phyloP scores from a whole-genome alignment of 1,139 yeast species.

The Suhomyces atakaporum region DNA sequence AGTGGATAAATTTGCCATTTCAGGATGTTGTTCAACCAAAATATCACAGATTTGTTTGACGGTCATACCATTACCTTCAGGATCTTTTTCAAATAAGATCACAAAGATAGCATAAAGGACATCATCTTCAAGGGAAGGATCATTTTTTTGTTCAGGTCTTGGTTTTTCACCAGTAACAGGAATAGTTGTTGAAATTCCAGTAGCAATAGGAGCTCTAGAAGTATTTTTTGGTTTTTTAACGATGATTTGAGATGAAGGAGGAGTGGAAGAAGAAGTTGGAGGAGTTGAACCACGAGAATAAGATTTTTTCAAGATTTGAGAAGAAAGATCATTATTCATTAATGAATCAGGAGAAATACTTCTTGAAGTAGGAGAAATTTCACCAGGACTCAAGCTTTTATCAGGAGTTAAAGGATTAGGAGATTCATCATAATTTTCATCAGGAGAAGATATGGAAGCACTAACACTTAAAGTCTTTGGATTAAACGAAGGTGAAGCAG shows the following conservation, averaged over 20 bases:
- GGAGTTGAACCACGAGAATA: constrained; percentile 18
- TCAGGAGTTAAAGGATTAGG: constrained; percentile 23
- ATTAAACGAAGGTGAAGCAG: constrained; percentile 50
- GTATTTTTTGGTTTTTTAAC: constrained; percentile 40
- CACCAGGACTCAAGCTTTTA: constrained; percentile 29
- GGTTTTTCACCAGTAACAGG: constrained; percentile 85
- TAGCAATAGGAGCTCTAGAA: constrained; percentile 53
- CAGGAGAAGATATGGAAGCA: constrained; percentile 5
- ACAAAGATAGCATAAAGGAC: constrained; percentile 73
- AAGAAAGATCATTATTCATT: constrained; percentile 29
- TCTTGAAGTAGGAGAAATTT: constrained; percentile 42
- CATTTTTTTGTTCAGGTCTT: constrained; percentile 60
- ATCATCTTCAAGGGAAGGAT: constrained; percentile 69
- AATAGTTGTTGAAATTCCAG: constrained; percentile 75
- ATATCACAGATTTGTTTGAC: constrained; percentile 82
- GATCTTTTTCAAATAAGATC: constrained; percentile 66
- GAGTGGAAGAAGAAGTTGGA: constrained; percentile 20
- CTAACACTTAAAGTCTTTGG: constrained; percentile 38
- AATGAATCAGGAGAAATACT: constrained; percentile 49
- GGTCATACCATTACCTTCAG: constrained; percentile 75
- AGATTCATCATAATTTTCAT: constrained; percentile 7
- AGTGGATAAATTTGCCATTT: constrained; percentile 75
- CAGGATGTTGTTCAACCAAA: constrained; percentile 71
- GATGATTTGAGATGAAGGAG: constrained; percentile 13
- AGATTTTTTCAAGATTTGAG: constrained; percentile 17